Evolutionary conservation across 2,329 filamentous ascomycete genomes (phyloP), one percentile per base, ranked within the genome.

Genomic region (Xylogone sp.): DNA sequence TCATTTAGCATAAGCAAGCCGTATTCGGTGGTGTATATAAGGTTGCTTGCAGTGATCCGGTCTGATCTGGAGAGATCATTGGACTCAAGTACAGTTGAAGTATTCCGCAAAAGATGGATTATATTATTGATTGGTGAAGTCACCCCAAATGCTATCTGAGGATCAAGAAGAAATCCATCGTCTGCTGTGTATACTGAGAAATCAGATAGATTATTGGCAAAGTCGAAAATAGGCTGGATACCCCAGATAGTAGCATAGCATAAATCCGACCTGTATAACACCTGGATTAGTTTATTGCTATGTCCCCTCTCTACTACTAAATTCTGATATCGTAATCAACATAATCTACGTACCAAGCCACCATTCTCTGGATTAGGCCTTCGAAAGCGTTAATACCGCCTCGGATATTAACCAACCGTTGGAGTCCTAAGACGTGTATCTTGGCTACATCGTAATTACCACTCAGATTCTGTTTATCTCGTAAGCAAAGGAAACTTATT

Each of bases 1-100:
- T 50, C 46, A 44, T 55, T 57, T 18, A 57, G 49, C 6, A 27
- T 12, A 10, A 56, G 43, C 18, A 56, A 27, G 16, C 22, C 22
- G 31, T 55, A 57, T 31, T 57, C 55, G 19, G 52, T 16, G 42
- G 50, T 43, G 31, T 57, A 55, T 22, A 57, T 55, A 24, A 45
- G n/a, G n/a, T 27, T 49, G 44, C 55, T 57, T 29, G 48, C 53
- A 8, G 22, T 10, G 6, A 53, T 42, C 6, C 55, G 49, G 29
- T 49, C 34, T 6, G 44, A 6, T 18, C n/a, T 45, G 21, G 22
- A 3, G 16, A 42, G 48, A 5, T 50, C 29, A 12, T 18, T 13
- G 3, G 51, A 42, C 24, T 51, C 43, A 16, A 57, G 53, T 21
- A 24, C 13, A 5, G 18, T 8, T 7, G 51, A 52, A 24, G 55